Conservation (phyloP, 768 basidiomycete genomes). For the Pleurotus ostreatus region DNA sequence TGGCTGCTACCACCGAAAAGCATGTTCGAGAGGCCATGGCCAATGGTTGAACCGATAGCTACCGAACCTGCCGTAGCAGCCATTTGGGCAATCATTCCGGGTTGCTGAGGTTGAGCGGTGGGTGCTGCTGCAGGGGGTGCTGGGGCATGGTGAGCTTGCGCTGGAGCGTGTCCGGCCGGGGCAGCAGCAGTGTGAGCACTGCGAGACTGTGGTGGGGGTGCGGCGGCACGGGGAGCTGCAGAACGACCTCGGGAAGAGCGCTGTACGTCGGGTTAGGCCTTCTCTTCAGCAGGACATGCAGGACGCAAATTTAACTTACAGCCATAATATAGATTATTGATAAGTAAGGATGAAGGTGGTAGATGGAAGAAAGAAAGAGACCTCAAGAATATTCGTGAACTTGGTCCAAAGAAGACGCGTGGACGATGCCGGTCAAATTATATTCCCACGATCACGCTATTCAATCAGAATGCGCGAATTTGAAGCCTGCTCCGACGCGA, state of each 20-base stretch:
- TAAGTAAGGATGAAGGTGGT: neutral
- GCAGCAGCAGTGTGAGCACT: conserved; percentile 49
- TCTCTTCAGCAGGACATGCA: too few relatives aligned
- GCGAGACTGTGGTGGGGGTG: conserved; percentile 41
- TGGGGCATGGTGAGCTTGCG: conserved; percentile 34
- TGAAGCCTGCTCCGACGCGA: neutral
- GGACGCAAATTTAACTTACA: conserved; percentile 28
- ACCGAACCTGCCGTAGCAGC: conserved; percentile 90
- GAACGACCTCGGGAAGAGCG: conserved; percentile 78
- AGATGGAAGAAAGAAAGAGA: neutral
- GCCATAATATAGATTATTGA: conserved; percentile 34
- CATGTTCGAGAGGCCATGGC: conserved; percentile 88
- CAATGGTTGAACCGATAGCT: conserved; percentile 82
- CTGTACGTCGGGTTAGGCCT: conserved; percentile 27
- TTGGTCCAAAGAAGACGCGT: neutral
- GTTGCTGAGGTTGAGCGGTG: conserved; percentile 43
- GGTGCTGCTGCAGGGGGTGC: conserved; percentile 40
- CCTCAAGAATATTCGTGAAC: neutral
- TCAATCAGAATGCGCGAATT: neutral
- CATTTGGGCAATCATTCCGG: conserved; percentile 81
- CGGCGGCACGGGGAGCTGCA: conserved; percentile 41
- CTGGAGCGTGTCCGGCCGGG: conserved; percentile 39
- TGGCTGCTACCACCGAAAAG: conserved; percentile 71
- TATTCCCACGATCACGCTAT: neutral
- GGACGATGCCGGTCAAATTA: neutral